These are phyloP conservation scores for Calonectria montana DNA, from an alignment of 2,329 filamentous ascomycete species.

Conservation along the genomic window DNA sequence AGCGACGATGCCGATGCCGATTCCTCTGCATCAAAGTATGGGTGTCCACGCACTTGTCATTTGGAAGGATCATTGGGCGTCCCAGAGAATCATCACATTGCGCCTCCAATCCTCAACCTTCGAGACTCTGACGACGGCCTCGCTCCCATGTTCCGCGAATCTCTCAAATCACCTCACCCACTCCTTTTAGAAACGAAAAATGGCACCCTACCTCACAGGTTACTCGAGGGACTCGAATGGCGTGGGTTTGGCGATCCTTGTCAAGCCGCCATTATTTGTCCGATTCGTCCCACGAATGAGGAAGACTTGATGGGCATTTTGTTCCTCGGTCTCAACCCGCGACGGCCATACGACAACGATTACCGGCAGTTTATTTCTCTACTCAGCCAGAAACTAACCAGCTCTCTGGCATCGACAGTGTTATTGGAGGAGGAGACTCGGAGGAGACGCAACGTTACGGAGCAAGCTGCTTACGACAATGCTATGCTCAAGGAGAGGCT, in stretches of 20 bases:
- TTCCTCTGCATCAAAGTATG: conserved; percentile 41
- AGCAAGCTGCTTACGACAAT: conserved; percentile 74
- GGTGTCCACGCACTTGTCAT: conserved; percentile 50
- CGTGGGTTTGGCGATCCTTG: conserved; percentile 75
- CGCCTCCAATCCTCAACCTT: conserved; percentile 51
- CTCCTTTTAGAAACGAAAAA: conserved; percentile 56
- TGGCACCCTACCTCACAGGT: conserved; percentile 65
- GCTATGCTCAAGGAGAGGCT: conserved; percentile 75
- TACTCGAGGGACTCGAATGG: conserved; percentile 70
- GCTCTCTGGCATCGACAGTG: conserved; percentile 76
- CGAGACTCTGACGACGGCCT: conserved; percentile 51
- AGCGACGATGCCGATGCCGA: conserved; percentile 50
- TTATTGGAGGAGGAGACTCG: conserved; percentile 78
- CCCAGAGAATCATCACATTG: conserved; percentile 55
- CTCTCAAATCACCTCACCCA: conserved; percentile 51
- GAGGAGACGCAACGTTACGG: conserved; percentile 58
- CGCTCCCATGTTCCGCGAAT: conserved; percentile 52
- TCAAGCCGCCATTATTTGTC: conserved; percentile 74
- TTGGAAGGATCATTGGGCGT: conserved; percentile 61
- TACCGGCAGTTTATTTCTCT: conserved; percentile 75
- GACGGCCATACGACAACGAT: conserved; percentile 78
- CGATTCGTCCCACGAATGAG: conserved; percentile 74
- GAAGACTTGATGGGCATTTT: conserved; percentile 76
- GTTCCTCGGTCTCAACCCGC: conserved; percentile 76
- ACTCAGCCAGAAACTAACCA: conserved; percentile 68